These are phyloP conservation scores for Solanum pinnatisectum DNA, from an alignment of 257 asterid species.

Conservation along the genomic window DNA sequence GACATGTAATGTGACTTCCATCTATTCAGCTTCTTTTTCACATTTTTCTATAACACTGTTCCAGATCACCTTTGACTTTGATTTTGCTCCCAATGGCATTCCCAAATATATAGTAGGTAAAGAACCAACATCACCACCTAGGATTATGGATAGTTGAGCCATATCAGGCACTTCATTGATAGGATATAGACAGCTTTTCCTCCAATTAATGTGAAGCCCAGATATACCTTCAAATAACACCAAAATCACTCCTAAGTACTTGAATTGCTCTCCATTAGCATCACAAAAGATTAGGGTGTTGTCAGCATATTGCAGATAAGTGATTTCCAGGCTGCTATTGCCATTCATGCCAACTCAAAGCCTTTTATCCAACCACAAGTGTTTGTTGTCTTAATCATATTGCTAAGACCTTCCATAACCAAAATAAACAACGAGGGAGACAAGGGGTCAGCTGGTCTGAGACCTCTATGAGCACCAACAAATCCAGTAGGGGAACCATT, in stretches of 20 bases:
- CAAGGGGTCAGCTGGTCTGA: background rate
- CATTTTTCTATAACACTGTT: background rate
- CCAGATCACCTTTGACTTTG: background rate
- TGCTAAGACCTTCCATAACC: background rate
- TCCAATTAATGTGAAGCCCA: background rate
- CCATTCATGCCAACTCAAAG: background rate
- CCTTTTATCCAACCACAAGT: background rate
- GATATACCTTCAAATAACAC: background rate
- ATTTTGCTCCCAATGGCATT: background rate
- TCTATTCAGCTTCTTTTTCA: background rate
- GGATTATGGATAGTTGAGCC: background rate
- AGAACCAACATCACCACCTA: background rate
- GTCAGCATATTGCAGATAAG: background rate
- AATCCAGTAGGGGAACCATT: background rate
- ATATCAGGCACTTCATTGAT: background rate
- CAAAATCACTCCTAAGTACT: background rate
- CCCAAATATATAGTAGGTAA: background rate
- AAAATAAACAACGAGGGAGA: background rate
- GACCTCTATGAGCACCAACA: background rate
- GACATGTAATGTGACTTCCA: background rate
- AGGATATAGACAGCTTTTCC: background rate
- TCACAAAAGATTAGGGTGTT: background rate
- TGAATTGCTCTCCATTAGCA: background rate
- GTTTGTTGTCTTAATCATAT: background rate
- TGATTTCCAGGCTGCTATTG: background rate